A percentile compares a stretch with the other conserved stretches of the same genome.
phyloP scores from a whole-genome alignment of 306 rosid species.

The Cicer chorassanicum region DNA sequence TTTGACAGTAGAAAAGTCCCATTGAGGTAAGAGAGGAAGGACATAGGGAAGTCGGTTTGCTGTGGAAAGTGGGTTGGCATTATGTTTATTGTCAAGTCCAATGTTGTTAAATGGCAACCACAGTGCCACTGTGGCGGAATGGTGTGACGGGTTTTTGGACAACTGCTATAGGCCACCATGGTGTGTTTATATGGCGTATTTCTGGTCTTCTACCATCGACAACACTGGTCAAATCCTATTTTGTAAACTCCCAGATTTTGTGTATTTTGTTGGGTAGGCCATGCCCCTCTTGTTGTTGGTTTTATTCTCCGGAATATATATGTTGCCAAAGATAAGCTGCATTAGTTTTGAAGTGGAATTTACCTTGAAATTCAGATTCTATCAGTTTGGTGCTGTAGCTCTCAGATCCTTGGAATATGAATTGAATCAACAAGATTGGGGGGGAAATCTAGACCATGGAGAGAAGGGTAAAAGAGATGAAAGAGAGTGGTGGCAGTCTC shows the following conservation, averaged over 20 bases:
- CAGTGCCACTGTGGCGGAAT: too few relatives aligned
- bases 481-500: not conserved
- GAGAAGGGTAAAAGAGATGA: not conserved
- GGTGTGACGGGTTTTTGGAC: too few relatives aligned
- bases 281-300: not conserved
- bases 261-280: not conserved
- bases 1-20: constrained; percentile 1
- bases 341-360: not conserved
- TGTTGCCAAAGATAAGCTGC: not conserved
- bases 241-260: not conserved
- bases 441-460: not conserved
- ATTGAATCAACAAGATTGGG: not conserved
- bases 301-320: not conserved
- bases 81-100: too few relatives aligned
- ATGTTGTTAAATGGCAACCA: too few relatives aligned
- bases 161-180: too few relatives aligned
- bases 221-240: not conserved
- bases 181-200: too few relatives aligned
- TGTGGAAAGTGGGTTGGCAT: too few relatives aligned
- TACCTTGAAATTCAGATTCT: not conserved
- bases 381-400: too few relatives aligned
- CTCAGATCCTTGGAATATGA: too few relatives aligned
- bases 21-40: not conserved
- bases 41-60: not conserved
- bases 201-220: too few relatives aligned